Evolutionary conservation across 225 moss, liverwort and hornwort genomes (phyloP).

Genomic region (Rhytidiadelphus loreus): DNA sequence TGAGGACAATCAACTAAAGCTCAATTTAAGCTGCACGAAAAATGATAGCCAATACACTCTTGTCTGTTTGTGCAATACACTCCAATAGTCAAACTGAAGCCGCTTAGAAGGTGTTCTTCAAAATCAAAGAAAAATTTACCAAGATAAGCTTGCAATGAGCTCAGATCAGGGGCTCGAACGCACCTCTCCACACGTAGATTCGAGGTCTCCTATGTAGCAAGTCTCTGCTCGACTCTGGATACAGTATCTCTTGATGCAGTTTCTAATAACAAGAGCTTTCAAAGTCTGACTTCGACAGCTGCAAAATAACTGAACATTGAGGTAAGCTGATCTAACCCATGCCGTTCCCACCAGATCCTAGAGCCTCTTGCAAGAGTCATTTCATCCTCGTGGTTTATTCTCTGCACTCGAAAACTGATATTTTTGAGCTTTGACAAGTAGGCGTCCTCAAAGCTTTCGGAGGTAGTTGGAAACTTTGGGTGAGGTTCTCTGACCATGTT

Average conservation of each 20-base stretch:
- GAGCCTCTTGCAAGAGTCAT: background rate
- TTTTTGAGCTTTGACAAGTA: background rate
- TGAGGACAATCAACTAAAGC: background rate
- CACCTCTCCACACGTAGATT: background rate
- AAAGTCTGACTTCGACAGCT: background rate
- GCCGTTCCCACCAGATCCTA: background rate
- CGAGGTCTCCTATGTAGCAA: background rate
- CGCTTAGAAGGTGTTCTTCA: background rate
- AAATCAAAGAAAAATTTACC: background rate
- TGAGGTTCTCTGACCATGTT: background rate
- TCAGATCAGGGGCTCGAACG: background rate
- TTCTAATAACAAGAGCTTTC: background rate
- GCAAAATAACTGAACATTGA: background rate
- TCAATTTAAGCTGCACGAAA: too few species aligned
- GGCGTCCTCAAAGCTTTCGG: background rate
- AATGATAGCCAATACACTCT: too few species aligned
- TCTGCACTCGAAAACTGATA: background rate
- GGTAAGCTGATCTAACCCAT: background rate
- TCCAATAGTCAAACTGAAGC: background rate
- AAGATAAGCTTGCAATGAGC: background rate
- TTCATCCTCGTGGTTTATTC: background rate
- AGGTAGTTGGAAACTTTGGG: background rate
- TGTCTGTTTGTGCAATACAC: background rate
- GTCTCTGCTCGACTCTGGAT: background rate
- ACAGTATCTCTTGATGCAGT: background rate